Evolutionary conservation across 345 rosid genomes (phyloP).

Genomic region (Eutrema heterophyllum): DNA sequence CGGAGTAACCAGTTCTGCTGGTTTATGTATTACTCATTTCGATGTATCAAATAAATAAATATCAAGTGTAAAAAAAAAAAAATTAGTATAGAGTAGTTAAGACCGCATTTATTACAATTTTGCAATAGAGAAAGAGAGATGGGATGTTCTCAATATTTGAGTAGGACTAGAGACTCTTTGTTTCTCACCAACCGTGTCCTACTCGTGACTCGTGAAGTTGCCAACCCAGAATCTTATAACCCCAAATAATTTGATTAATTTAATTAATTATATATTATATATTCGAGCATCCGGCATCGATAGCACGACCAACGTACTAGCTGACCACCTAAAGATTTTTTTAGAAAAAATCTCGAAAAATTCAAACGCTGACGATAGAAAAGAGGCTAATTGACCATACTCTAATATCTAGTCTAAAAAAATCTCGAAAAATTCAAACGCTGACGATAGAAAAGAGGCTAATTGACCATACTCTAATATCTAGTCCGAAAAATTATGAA

Average conservation of each 20-base stretch:
- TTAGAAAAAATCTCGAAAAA: background rate
- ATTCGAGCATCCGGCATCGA: background rate
- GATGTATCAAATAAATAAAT: no score
- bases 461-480: background rate
- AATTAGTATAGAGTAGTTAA: background rate
- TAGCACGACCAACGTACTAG: background rate
- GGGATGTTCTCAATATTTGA: slow-evolving; percentile 8
- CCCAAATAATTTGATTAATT: background rate
- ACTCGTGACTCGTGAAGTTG: slow-evolving; percentile 38
- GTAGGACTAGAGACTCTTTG: slow-evolving; percentile 31
- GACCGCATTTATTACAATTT: background rate
- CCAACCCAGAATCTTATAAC: slow-evolving; percentile 14
- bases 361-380: background rate
- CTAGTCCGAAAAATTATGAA: background rate
- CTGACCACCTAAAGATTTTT: background rate
- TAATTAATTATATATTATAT: background rate
- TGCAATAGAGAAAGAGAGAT: background rate
- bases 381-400: background rate
- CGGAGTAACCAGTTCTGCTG: no score
- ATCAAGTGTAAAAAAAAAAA: no score
- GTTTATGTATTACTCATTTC: no score
- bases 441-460: background rate
- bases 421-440: background rate
- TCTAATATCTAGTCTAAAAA: background rate
- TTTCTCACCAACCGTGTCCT: slow-evolving; percentile 73